Evolutionary conservation across 2,329 filamentous ascomycete genomes (phyloP).

Genomic region (Cladosporium sp.): DNA sequence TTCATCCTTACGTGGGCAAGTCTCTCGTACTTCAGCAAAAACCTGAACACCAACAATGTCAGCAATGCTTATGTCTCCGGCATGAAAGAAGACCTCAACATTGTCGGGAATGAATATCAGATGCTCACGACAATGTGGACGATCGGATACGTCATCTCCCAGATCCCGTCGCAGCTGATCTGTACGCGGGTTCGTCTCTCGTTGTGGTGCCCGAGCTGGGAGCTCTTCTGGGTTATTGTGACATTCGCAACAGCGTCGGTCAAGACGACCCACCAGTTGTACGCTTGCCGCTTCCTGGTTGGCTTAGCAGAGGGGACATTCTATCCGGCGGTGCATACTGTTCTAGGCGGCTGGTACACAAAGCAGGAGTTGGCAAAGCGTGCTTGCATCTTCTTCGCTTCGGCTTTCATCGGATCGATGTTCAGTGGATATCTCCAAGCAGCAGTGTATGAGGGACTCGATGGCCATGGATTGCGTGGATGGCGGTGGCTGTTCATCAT

Average conservation of each 20-base stretch:
- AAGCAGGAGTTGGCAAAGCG: slow-evolving; percentile 35
- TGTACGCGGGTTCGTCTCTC: background rate
- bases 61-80: slow-evolving; percentile 44
- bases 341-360: slow-evolving; percentile 40
- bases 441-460: slow-evolving; percentile 28
- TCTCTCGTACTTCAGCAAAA: background rate
- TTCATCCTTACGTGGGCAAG: background rate
- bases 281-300: background rate
- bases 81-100: slow-evolving; percentile 50
- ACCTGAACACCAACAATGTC: background rate
- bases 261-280: background rate
- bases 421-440: slow-evolving; percentile 14
- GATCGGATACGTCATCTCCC: background rate
- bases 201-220: background rate
- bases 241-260: background rate
- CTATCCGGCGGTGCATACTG: slow-evolving; percentile 25
- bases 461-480: slow-evolving; percentile 36
- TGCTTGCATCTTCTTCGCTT: slow-evolving; percentile 32
- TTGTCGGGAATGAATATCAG: slow-evolving; percentile 50
- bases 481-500: slow-evolving; percentile 53
- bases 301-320: background rate
- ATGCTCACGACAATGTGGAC: slow-evolving; percentile 1
- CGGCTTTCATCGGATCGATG: background rate
- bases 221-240: background rate
- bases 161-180: background rate